Evolutionary conservation across 805 yeast genomes (phyloP), one percentile per base, ranked within the genome.

Genomic region (Saccharomycopsis sp.): DNA sequence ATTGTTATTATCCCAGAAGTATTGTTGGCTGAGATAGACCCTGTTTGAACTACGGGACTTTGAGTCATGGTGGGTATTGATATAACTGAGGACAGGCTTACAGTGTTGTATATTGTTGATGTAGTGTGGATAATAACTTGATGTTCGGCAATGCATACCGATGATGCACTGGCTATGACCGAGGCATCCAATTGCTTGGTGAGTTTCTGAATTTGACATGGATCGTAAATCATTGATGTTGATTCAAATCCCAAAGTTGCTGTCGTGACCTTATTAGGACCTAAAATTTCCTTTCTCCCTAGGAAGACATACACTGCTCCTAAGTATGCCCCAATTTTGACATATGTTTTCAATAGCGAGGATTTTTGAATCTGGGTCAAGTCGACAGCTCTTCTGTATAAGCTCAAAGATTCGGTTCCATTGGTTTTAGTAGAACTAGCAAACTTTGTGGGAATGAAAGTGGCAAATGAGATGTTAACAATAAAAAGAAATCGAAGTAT

Each of bases 281-380:
- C 61, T 8, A 56, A 56, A 8, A 58, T 56, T 3, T 25, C 23
- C 23, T 58, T 22, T 56, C 60, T 55, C 24, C 51, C 61, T 9
- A 58, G 56, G 19, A 56, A 58, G 14, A 58, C 61, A 54, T 49
- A 54, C 7, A 52, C 54, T 15, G 59, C 61, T 2, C 61, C 61
- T 14, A 58, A 56, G 29, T 58, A 55, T 2, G 61, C 61, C 3
- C 59, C 61, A 12, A 58, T 50, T 12, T 58, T 58, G 17, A 58
- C 49, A 35, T 56, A 58, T 34, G 49, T 50, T 22, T 44, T n/a
- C n/a, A 57, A 17, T 15, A 57, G 29, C 12, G 49, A 17, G 7
- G 49, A 44, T 44, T 44, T 44, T 17, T 44, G 49, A 44, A 44
- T 12, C 12, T 44, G 7, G 12, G 5, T 29, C 38, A 29, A 29